A percentile compares a stretch with the other conserved stretches of the same genome.
Evolutionary conservation across 768 basidiomycete genomes (phyloP).

Genomic region (Rubroboletus satanas): DNA sequence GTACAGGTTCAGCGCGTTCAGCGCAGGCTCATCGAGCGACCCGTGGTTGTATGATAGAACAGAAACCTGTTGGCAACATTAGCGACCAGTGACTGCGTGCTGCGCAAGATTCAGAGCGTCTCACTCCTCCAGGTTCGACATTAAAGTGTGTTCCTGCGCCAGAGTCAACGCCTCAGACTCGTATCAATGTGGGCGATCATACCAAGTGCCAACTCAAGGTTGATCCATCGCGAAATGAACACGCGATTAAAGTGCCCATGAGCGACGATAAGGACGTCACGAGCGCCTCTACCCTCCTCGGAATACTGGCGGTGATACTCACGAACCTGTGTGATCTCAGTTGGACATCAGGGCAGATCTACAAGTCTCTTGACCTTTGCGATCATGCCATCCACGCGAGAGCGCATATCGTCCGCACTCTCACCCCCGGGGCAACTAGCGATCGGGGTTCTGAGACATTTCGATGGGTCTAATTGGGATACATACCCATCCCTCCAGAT

Average conservation of each 20-base stretch:
- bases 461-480: not conserved
- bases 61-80: slow-evolving; percentile 49
- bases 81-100: not conserved
- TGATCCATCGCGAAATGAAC: slow-evolving; percentile 80
- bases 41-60: slow-evolving; percentile 83
- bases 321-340: slow-evolving; percentile 47
- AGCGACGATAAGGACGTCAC: slow-evolving; percentile 86
- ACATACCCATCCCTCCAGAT: slow-evolving; percentile 83
- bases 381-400: slow-evolving; percentile 75
- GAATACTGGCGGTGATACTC: slow-evolving; percentile 68
- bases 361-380: slow-evolving; percentile 46
- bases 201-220: slow-evolving; percentile 60
- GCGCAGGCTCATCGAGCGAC: slow-evolving; percentile 69
- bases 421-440: slow-evolving; percentile 85
- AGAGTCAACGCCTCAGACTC: slow-evolving; percentile 7
- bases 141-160: slow-evolving; percentile 68
- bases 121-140: slow-evolving; percentile 79
- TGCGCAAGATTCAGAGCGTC: slow-evolving; percentile 16
- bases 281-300: slow-evolving; percentile 60
- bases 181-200: slow-evolving; percentile 12
- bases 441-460: slow-evolving; percentile 6
- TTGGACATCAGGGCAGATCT: not conserved
- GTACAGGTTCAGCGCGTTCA: slow-evolving; percentile 71
- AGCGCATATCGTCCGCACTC: slow-evolving; percentile 72
- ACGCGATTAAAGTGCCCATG: slow-evolving; percentile 81